Evolutionary conservation across 352 stramenopile species (phyloP).

Genomic region (Blastocystis sp.): DNA sequence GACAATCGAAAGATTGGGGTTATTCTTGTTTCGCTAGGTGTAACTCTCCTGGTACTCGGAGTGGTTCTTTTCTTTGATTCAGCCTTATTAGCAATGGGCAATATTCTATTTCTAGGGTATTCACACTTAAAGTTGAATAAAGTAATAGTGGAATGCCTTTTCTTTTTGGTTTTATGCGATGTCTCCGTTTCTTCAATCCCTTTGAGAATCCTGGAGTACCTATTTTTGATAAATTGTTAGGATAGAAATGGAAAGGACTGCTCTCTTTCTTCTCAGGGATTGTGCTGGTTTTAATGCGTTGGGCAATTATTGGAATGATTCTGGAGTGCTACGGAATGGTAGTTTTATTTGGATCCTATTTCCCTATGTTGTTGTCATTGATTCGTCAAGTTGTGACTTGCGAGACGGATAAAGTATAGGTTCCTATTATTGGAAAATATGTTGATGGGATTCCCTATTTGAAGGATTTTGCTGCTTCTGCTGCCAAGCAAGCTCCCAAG

Average conservation of each 20-base stretch:
- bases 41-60: constrained; percentile 10
- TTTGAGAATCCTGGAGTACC: not conserved
- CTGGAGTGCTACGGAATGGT: constrained; percentile 48
- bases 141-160: constrained; percentile 49
- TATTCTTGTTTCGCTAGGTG: constrained; percentile 37
- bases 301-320: constrained; percentile 44
- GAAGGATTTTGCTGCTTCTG: constrained; percentile 36
- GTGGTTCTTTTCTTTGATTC: constrained; percentile 61
- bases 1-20: constrained; percentile 65
- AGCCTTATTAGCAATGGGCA: constrained; percentile 60
- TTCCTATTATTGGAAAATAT: not conserved
- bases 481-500: constrained; percentile 29
- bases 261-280: constrained; percentile 46
- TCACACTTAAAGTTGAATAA: too few relatives aligned
- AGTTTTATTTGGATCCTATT: constrained; percentile 55
- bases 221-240: not conserved
- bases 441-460: constrained; percentile 24
- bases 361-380: constrained; percentile 44
- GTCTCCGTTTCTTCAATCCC: constrained; percentile 63
- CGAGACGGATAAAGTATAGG: not conserved
- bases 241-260: constrained; percentile 58
- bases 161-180: constrained; percentile 65
- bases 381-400: constrained; percentile 16
- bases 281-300: constrained; percentile 12
- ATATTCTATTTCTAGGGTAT: constrained; percentile 64